Evolutionary conservation across 129 eudicot species (phyloP).

Genomic region (Centella asiatica): DNA sequence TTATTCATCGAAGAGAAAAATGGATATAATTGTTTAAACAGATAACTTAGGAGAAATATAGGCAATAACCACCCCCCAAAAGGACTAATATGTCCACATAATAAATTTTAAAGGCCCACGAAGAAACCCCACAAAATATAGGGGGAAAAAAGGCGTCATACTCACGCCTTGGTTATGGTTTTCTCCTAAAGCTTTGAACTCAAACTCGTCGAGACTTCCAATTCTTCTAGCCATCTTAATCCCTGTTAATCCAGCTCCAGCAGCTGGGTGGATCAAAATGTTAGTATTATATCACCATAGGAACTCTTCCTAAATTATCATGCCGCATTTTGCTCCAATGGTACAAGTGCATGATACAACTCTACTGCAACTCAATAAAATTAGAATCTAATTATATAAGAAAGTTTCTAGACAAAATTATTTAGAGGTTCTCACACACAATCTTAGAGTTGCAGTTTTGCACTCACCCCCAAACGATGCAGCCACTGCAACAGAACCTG

Average conservation of each 20-base stretch:
- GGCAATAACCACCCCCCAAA: background rate
- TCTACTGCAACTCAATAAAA: background rate
- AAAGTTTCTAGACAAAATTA: background rate
- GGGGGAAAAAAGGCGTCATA: background rate
- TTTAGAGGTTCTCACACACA: background rate
- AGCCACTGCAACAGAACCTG: slow-evolving; percentile 97
- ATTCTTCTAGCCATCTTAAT: slow-evolving; percentile 94
- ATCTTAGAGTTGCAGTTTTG: background rate
- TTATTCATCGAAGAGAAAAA: background rate
- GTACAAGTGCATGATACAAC: background rate
- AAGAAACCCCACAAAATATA: too few relatives aligned
- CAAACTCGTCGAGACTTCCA: slow-evolving; percentile 86
- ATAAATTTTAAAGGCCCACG: background rate
- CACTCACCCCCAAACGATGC: slow-evolving; percentile 93
- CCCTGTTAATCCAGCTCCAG: slow-evolving; percentile 99
- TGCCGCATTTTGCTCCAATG: background rate
- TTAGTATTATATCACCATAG: slow-evolving; percentile 9
- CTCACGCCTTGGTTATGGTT: slow-evolving; percentile 95
- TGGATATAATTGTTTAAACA: background rate
- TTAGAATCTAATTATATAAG: background rate
- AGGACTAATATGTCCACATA: background rate
- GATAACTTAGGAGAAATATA: too few relatives aligned
- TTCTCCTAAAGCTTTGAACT: slow-evolving; percentile 75
- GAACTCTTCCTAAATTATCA: background rate
- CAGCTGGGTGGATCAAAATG: slow-evolving; percentile 44